Evolutionary conservation across 805 yeast genomes (phyloP).

Genomic region (Hanseniaspora nectarophila): DNA sequence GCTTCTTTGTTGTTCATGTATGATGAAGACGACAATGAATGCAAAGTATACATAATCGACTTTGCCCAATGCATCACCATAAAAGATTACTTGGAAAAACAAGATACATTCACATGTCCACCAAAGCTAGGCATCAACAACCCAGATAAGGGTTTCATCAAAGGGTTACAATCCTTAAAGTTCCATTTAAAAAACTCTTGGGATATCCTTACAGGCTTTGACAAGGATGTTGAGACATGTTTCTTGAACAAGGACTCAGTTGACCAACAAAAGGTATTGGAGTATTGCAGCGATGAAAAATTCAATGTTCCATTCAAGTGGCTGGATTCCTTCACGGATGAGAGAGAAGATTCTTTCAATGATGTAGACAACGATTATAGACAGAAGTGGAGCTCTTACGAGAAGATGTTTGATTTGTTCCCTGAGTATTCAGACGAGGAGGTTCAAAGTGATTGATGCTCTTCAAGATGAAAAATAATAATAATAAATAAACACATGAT

Average conservation of each 20-base stretch:
- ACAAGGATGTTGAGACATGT: constrained; percentile 22
- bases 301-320: constrained; percentile 28
- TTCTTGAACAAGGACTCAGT: constrained; percentile 17
- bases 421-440: constrained; percentile 17
- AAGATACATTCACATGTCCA: constrained; percentile 45
- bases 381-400: constrained; percentile 29
- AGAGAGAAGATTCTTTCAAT: constrained; percentile 25
- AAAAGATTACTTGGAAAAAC: constrained; percentile 34
- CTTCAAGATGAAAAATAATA: constrained; percentile 15
- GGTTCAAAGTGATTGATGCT: constrained; percentile 8
- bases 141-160: constrained; percentile 72
- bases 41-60: constrained; percentile 68
- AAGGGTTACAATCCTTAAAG: constrained; percentile 68
- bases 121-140: constrained; percentile 46
- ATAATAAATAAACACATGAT: too few species aligned
- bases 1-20: constrained; percentile 80
- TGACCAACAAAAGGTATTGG: constrained; percentile 9
- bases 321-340: constrained; percentile 32
- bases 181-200: constrained; percentile 55
- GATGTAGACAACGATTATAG: constrained; percentile 25
- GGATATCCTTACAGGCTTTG: constrained; percentile 38
- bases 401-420: constrained; percentile 27
- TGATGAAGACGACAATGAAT: constrained; percentile 34
- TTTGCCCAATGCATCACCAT: constrained; percentile 86
- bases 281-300: constrained; percentile 13